Evolutionary conservation across 306 rosid genomes (phyloP).

Genomic region (Glycine soja): DNA sequence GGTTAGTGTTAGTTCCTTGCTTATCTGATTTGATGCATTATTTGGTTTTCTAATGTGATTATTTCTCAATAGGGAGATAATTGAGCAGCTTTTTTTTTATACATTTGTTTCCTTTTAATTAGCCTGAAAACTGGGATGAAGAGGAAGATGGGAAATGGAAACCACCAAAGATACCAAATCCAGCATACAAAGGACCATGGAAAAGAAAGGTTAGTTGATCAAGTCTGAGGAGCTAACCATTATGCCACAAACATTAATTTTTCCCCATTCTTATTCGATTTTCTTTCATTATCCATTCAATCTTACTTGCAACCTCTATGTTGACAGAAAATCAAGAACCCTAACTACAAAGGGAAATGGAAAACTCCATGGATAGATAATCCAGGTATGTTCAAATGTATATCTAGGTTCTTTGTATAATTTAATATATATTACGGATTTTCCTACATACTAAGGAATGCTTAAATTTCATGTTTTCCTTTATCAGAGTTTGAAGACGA

Average conservation of each 20-base stretch:
- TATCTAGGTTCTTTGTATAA: slow-evolving; percentile 34
- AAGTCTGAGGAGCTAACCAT: slow-evolving; percentile 38
- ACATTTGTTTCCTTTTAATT: slow-evolving; percentile 33
- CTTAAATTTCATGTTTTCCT: slow-evolving; percentile 26
- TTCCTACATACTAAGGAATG: slow-evolving; percentile 12
- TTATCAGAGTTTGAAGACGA: slow-evolving; percentile 66
- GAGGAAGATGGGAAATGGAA: slow-evolving; percentile 91
- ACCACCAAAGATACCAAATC: slow-evolving; percentile 93
- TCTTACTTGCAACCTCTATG: slow-evolving; percentile 41
- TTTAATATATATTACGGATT: slow-evolving; percentile 6
- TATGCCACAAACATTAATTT: slow-evolving; percentile 22
- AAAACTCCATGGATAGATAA: slow-evolving; percentile 67
- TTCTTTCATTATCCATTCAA: slow-evolving; percentile 30
- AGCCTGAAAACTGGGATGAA: slow-evolving; percentile 95
- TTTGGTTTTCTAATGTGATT: slow-evolving; percentile 20
- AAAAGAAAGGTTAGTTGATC: slow-evolving; percentile 71
- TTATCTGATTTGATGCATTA: slow-evolving; percentile 31
- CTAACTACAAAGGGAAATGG: slow-evolving; percentile 74
- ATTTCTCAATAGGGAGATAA: slow-evolving; percentile 18
- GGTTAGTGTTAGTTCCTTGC: slow-evolving; percentile 58
- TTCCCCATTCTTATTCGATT: slow-evolving; percentile 21
- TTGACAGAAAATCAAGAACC: slow-evolving; percentile 59
- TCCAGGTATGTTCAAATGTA: slow-evolving; percentile 54
- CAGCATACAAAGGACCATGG: slow-evolving; percentile 97
- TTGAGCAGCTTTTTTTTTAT: slow-evolving; percentile 7